Evolutionary conservation across 1,284 basidiomycete species (phyloP).

Genomic region (Boletus holoroseus): DNA sequence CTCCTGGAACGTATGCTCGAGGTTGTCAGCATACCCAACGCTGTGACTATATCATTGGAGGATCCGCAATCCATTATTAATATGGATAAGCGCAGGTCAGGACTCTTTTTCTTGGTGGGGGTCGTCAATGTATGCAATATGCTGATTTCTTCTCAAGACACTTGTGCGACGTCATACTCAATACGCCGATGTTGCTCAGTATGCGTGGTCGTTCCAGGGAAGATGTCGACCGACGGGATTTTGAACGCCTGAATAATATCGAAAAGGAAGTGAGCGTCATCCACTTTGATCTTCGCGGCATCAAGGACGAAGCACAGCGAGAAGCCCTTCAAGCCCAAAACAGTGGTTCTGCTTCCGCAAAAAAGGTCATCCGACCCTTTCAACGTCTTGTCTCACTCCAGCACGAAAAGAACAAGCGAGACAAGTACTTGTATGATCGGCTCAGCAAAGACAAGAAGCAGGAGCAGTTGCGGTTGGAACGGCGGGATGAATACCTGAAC

Average conservation of each 20-base stretch:
- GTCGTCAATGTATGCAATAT: not conserved
- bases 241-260: constrained; percentile 68
- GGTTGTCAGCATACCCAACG: constrained; percentile 65
- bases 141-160: constrained; percentile 41
- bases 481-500: constrained; percentile 66
- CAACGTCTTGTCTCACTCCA: constrained; percentile 55
- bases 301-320: constrained; percentile 66
- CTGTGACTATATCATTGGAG: constrained; percentile 49
- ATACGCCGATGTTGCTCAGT: constrained; percentile 41
- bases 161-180: constrained; percentile 57
- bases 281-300: constrained; percentile 60
- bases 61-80: constrained; percentile 61
- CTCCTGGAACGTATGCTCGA: constrained; percentile 73
- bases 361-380: constrained; percentile 62
- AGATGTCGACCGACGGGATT: constrained; percentile 57
- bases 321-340: constrained; percentile 48
- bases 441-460: constrained; percentile 67
- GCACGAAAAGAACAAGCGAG: constrained; percentile 73
- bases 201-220: constrained; percentile 45
- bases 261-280: constrained; percentile 57
- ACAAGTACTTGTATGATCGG: constrained; percentile 59
- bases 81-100: constrained; percentile 73
- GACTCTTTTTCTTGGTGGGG: constrained; percentile 18
- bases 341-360: constrained; percentile 40
- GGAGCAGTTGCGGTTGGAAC: constrained; percentile 65